phyloP scores from a whole-genome alignment of 202 grass and related monocot genomes.

The Elaeis oleifera region DNA sequence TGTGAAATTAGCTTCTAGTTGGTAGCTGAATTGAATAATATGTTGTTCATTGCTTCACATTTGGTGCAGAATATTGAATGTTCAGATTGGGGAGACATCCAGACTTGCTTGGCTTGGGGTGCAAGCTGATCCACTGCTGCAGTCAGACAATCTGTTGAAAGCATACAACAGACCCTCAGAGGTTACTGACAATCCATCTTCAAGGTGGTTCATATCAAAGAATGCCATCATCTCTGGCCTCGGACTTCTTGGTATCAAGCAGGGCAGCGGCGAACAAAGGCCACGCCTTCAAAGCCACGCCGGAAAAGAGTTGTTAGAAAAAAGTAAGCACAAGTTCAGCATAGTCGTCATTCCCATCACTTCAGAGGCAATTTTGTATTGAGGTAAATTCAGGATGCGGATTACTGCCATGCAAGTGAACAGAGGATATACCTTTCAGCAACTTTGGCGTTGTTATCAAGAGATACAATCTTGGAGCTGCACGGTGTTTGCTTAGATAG shows the following conservation, averaged over 20 bases:
- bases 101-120: constrained; percentile 81
- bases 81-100: constrained; percentile 73
- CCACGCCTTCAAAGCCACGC: constrained; percentile 41
- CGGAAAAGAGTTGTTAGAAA: constrained; percentile 85
- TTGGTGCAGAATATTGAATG: constrained; percentile 57
- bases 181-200: constrained; percentile 43
- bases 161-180: constrained; percentile 57
- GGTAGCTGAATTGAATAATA: constrained; percentile 8
- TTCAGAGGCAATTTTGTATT: constrained; percentile 55
- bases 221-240: constrained; percentile 81
- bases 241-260: constrained; percentile 83
- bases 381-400: background rate
- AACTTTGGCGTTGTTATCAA: too few species aligned
- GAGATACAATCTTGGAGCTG: too few species aligned
- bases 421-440: too few species aligned
- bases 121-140: constrained; percentile 56
- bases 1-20: background rate
- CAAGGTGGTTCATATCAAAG: constrained; percentile 96
- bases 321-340: constrained; percentile 59
- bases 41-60: constrained; percentile 9
- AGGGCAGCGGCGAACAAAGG: constrained; percentile 36
- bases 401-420: background rate
- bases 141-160: constrained; percentile 62
- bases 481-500: too few species aligned
- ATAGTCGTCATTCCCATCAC: constrained; percentile 26